phyloP scores from a whole-genome alignment of 495 filamentous ascomycete genomes.

The Talaromyces stipitatus region DNA sequence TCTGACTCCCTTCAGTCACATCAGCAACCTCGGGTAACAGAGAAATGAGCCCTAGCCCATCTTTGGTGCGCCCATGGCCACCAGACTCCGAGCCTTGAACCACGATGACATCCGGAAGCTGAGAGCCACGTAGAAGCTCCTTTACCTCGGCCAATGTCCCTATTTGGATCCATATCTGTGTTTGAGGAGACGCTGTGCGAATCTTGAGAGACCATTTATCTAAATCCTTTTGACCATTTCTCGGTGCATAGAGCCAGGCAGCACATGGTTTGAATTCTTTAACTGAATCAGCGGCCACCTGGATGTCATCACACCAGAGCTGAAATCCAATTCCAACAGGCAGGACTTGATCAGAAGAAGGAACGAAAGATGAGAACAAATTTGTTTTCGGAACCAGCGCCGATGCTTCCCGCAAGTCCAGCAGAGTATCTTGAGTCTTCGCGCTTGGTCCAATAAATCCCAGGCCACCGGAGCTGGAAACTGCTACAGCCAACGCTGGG shows the following conservation, averaged over 20 bases:
- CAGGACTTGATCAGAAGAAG: constrained; percentile 21
- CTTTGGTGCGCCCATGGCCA: constrained; percentile 56
- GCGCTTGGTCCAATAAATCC: constrained; percentile 40
- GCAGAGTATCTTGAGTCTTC: constrained; percentile 24
- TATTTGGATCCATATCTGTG: constrained; percentile 62
- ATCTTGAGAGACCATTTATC: constrained; percentile 47
- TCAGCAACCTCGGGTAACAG: constrained; percentile 55
- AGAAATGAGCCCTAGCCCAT: constrained; percentile 50
- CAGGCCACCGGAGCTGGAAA: constrained; percentile 60
- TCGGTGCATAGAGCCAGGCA: constrained; percentile 64
- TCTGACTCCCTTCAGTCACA: constrained; percentile 32
- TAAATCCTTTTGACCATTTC: constrained; percentile 34
- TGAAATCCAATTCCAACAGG: constrained; percentile 60
- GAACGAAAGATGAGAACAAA: not conserved
- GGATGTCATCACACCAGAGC: constrained; percentile 45
- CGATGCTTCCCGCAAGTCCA: constrained; percentile 28
- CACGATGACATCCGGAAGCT: constrained; percentile 58
- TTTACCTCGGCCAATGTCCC: constrained; percentile 51
- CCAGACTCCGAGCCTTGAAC: constrained; percentile 69
- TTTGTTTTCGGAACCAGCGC: constrained; percentile 13
- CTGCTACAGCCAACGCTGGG: constrained; percentile 46
- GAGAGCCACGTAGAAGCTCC: constrained; percentile 23
- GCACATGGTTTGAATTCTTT: constrained; percentile 49
- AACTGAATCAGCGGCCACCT: constrained; percentile 33
- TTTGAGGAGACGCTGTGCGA: constrained; percentile 33